These are phyloP conservation scores for Apiospora phragmitis DNA, from an alignment of 2,329 filamentous ascomycete genomes.

Conservation along the genomic window DNA sequence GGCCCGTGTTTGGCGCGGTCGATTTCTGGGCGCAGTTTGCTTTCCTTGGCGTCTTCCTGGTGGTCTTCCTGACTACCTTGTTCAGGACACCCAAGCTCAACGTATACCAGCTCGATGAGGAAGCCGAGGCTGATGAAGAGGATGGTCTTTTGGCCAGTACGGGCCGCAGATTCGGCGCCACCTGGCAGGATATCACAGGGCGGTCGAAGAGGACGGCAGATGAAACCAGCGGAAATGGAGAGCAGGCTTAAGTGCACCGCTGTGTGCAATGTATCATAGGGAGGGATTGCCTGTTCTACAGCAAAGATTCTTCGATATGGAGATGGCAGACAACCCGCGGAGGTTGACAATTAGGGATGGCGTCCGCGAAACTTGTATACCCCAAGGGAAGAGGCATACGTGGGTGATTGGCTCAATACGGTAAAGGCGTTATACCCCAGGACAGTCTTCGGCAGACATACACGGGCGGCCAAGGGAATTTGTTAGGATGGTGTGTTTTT, in stretches of 20 bases:
- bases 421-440: neutral
- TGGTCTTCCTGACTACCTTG: constrained; percentile 77
- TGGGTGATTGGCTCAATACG: neutral
- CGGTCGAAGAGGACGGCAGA: constrained; percentile 26
- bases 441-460: neutral
- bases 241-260: neutral
- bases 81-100: constrained; percentile 80
- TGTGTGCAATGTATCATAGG: neutral
- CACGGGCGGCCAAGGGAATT: neutral
- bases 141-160: constrained; percentile 87
- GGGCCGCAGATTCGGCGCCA: constrained; percentile 77
- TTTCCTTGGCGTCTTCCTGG: constrained; percentile 80
- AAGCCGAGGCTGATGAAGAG: constrained; percentile 89
- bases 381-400: neutral
- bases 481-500: neutral
- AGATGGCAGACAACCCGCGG: neutral
- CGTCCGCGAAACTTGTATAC: neutral
- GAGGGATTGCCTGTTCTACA: neutral
- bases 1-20: constrained; percentile 91
- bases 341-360: neutral
- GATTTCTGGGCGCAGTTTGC: constrained; percentile 96
- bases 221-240: constrained; percentile 7
- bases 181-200: constrained; percentile 85
- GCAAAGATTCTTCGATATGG: neutral
- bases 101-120: constrained; percentile 77